Evolutionary conservation across 1,139 yeast species (phyloP).

Genomic region (Suhomyces bokatorum): DNA sequence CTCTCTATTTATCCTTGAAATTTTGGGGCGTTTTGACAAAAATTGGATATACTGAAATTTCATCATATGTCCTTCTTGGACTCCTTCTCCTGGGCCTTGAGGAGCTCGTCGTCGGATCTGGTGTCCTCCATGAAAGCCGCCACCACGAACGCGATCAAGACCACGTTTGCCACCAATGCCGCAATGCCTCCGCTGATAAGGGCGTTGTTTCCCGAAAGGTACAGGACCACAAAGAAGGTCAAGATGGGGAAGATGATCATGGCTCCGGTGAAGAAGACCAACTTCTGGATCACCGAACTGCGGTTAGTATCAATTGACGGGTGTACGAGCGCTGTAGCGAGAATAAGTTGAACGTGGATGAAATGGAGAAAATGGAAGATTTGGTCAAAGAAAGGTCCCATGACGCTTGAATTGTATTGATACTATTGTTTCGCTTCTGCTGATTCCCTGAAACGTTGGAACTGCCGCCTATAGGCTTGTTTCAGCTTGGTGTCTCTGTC

Average conservation of each 20-base stretch:
- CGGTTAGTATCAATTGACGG: constrained; percentile 10
- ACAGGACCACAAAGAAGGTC: constrained; percentile 68
- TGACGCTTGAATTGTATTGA: too few species aligned
- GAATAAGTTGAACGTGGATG: too few species aligned
- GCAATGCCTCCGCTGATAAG: constrained; percentile 87
- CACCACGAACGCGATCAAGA: constrained; percentile 79
- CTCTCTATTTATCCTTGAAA: background rate
- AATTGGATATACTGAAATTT: background rate
- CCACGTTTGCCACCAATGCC: constrained; percentile 84
- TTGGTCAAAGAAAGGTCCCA: too few species aligned
- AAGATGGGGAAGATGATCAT: constrained; percentile 80
- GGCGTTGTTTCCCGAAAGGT: constrained; percentile 53
- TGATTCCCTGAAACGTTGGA: too few species aligned
- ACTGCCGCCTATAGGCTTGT: too few species aligned
- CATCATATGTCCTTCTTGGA: constrained; percentile 7
- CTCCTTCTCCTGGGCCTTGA: constrained; percentile 20
- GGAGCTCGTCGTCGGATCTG: constrained; percentile 17
- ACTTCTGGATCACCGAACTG: constrained; percentile 67
- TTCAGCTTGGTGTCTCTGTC: too few species aligned
- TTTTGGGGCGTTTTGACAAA: too few species aligned
- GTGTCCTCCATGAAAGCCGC: constrained; percentile 85
- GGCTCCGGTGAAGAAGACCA: constrained; percentile 82
- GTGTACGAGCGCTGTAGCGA: background rate
- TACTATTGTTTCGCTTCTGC: too few species aligned
- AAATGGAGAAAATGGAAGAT: too few species aligned